Evolutionary conservation across 768 basidiomycete genomes (phyloP).

Genomic region (Vararia minispora): DNA sequence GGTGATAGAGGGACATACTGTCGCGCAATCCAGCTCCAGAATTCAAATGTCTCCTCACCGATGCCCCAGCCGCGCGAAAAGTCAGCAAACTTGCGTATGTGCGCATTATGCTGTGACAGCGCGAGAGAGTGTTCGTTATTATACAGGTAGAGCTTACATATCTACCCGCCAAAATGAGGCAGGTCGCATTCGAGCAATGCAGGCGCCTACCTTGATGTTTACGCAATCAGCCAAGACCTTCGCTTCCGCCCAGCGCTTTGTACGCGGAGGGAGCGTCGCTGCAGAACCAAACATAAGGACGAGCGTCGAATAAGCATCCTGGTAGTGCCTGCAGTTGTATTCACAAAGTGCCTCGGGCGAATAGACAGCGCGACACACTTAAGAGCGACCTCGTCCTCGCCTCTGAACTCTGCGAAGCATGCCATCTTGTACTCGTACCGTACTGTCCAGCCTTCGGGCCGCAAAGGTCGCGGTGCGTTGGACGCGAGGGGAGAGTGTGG

Average conservation of each 20-base stretch:
- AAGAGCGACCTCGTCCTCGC: slow-evolving; percentile 85
- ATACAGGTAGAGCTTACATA: slow-evolving; percentile 86
- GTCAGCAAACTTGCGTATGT: slow-evolving; percentile 77
- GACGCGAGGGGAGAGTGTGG: slow-evolving; percentile 32
- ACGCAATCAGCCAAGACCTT: slow-evolving; percentile 94
- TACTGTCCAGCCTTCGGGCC: slow-evolving; percentile 89
- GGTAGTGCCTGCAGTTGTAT: slow-evolving; percentile 63
- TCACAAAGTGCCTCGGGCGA: slow-evolving; percentile 6
- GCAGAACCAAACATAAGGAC: slow-evolving; percentile 85
- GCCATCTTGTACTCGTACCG: slow-evolving; percentile 98
- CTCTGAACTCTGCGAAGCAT: slow-evolving; percentile 89
- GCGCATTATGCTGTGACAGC: slow-evolving; percentile 72
- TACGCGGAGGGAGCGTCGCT: slow-evolving; percentile 77
- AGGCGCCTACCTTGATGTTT: slow-evolving; percentile 61
- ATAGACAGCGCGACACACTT: slow-evolving; percentile 44
- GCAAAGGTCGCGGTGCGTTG: slow-evolving; percentile 45
- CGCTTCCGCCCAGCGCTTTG: slow-evolving; percentile 97
- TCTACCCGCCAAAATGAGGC: slow-evolving; percentile 29
- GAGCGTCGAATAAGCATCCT: slow-evolving; percentile 81
- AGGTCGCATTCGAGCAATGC: background rate
- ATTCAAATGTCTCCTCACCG: slow-evolving; percentile 93
- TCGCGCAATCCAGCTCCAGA: slow-evolving; percentile 92
- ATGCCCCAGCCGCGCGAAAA: slow-evolving; percentile 91
- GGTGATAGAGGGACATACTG: slow-evolving; percentile 45
- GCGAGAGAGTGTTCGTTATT: slow-evolving; percentile 77